phyloP scores from a whole-genome alignment of 108 stramenopile genomes.

The Cyclotella atomus region DNA sequence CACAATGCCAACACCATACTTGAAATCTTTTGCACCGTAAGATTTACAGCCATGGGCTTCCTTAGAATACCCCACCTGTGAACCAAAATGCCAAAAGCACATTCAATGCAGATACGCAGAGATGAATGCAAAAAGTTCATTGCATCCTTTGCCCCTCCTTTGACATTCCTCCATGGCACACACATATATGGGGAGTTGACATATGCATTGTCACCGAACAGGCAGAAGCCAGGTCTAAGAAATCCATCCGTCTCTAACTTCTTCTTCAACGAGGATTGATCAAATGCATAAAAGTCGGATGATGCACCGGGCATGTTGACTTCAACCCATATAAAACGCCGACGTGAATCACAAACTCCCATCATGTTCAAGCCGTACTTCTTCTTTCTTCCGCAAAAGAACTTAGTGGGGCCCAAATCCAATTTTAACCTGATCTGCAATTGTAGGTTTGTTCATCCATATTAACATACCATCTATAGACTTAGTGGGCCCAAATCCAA shows the following conservation, averaged over 20 bases:
- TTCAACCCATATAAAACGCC: not conserved
- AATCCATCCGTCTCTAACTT: not conserved
- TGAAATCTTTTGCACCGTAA: not conserved
- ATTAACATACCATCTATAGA: constrained; percentile 55
- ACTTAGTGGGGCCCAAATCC: constrained; percentile 27
- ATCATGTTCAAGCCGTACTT: constrained; percentile 37
- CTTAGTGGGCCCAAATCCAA: constrained; percentile 23
- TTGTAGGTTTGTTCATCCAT: constrained; percentile 38
- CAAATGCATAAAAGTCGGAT: constrained; percentile 16
- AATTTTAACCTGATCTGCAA: constrained; percentile 1
- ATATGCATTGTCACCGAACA: not conserved
- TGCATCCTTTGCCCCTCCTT: not conserved
- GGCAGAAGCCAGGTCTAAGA: not conserved
- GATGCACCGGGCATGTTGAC: constrained; percentile 3
- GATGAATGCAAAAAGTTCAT: not conserved
- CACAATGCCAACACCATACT: constrained; percentile 1
- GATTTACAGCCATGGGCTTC: constrained; percentile 1
- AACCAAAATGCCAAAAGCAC: constrained; percentile 1
- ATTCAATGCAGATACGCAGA: constrained; percentile 4
- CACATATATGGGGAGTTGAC: not conserved
- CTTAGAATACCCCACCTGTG: constrained; percentile 1
- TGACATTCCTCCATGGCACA: not conserved
- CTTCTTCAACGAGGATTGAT: not conserved
- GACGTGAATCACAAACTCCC: constrained; percentile 5
- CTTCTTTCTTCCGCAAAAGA: constrained; percentile 44